Evolutionary conservation across 257 asterid species (phyloP).

Genomic region (Solanum bulbocastanum): DNA sequence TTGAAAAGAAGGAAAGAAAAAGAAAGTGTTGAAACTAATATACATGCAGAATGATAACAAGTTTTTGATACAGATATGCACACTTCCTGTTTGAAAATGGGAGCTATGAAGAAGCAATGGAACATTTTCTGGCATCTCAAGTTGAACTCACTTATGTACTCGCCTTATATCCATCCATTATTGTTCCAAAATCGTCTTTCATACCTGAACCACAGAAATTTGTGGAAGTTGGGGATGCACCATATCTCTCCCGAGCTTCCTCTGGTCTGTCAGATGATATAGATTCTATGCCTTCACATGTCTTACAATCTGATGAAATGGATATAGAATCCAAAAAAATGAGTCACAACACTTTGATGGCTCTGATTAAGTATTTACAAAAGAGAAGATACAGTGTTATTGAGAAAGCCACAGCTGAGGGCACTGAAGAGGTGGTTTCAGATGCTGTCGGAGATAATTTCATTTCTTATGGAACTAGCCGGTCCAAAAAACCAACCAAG

Average conservation of each 20-base stretch:
- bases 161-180: slow-evolving; percentile 67
- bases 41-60: slow-evolving; percentile 1
- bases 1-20: not conserved
- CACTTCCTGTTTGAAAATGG: slow-evolving; percentile 88
- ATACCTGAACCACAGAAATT: slow-evolving; percentile 74
- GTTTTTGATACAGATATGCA: slow-evolving; percentile 62
- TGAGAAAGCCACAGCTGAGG: slow-evolving; percentile 96
- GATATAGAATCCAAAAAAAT: slow-evolving; percentile 83
- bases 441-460: slow-evolving; percentile 83
- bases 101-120: slow-evolving; percentile 95
- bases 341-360: slow-evolving; percentile 96
- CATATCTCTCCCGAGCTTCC: slow-evolving; percentile 74
- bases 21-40: not conserved
- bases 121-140: slow-evolving; percentile 90
- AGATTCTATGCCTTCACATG: slow-evolving; percentile 45
- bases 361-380: slow-evolving; percentile 90
- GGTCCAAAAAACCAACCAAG: slow-evolving; percentile 57
- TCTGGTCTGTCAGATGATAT: slow-evolving; percentile 81
- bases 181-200: slow-evolving; percentile 80
- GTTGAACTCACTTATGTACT: slow-evolving; percentile 85
- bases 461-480: slow-evolving; percentile 56
- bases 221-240: slow-evolving; percentile 50
- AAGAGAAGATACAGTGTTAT: slow-evolving; percentile 63
- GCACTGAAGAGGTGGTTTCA: slow-evolving; percentile 97
- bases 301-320: slow-evolving; percentile 59